These are phyloP conservation scores for Solioccasus polychromus DNA, from an alignment of 768 basidiomycete genomes.

Conservation along the genomic window DNA sequence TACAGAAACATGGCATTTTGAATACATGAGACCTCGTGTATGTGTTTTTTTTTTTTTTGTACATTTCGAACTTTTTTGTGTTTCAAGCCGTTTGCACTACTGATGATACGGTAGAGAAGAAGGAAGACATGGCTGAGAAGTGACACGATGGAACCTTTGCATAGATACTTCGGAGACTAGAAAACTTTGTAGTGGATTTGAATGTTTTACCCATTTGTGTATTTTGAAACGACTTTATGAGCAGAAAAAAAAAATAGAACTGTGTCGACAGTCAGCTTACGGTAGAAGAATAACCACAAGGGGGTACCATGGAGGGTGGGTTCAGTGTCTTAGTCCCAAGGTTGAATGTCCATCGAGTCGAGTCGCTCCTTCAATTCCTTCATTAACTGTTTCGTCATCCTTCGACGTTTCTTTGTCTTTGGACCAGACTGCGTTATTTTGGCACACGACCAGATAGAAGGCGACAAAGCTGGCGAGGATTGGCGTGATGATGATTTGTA, in stretches of 20 bases:
- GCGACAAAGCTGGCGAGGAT: not conserved
- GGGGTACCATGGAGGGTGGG: slow-evolving; percentile 1
- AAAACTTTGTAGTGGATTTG: too few species aligned
- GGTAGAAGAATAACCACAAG: not conserved
- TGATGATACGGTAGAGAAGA: not conserved
- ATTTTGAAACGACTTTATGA: not conserved
- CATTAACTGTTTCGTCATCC: slow-evolving; percentile 9
- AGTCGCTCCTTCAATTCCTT: slow-evolving; percentile 10
- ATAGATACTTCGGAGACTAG: too few species aligned
- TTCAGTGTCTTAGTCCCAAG: not conserved
- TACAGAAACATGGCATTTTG: too few species aligned
- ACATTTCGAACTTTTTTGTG: slow-evolving; percentile 1
- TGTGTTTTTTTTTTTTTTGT: not conserved
- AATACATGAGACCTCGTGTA: too few species aligned
- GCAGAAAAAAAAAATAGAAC: not conserved
- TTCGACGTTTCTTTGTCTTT: slow-evolving; percentile 4
- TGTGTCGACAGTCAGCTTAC: not conserved
- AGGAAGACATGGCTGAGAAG: not conserved
- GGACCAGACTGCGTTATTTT: slow-evolving; percentile 15
- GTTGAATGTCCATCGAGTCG: slow-evolving; percentile 11
- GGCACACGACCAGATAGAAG: slow-evolving; percentile 17
- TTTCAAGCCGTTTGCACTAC: slow-evolving; percentile 10
- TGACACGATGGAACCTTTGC: not conserved
- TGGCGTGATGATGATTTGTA: not conserved
- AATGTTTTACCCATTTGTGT: too few species aligned